Evolutionary conservation across 148 eudicot species (phyloP).

Genomic region (Fagopyrum esculentum): DNA sequence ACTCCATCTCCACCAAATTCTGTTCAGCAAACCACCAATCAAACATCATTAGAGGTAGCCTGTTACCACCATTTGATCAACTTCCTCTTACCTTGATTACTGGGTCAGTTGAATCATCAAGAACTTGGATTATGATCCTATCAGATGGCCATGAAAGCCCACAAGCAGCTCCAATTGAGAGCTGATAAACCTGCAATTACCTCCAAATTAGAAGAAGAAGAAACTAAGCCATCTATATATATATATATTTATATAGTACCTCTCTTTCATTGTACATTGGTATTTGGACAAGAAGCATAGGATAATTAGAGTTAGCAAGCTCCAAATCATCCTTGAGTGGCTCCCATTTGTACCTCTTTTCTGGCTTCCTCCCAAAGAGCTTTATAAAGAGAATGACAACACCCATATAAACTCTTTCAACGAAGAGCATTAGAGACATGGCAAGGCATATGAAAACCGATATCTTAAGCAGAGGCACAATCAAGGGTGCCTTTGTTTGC

Average conservation of each 20-base stretch:
- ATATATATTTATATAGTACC: conserved; percentile 17
- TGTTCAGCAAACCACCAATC: background rate
- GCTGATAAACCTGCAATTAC: conserved; percentile 47
- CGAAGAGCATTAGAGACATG: conserved; percentile 54
- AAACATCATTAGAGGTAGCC: no score
- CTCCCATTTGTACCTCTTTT: conserved; percentile 50
- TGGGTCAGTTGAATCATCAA: conserved; percentile 62
- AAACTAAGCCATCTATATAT: background rate
- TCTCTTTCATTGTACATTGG: conserved; percentile 73
- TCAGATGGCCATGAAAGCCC: conserved; percentile 73
- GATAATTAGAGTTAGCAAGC: conserved; percentile 42
- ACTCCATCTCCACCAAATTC: conserved; percentile 48
- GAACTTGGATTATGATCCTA: conserved; percentile 55
- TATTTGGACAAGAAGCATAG: conserved; percentile 62
- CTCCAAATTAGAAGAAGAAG: background rate
- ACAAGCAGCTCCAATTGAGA: conserved; percentile 63
- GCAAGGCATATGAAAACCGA: conserved; percentile 33
- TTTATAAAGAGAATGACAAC: conserved; percentile 34
- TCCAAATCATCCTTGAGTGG: conserved; percentile 37
- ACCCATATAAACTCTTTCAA: conserved; percentile 50
- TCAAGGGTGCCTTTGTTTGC: conserved; percentile 44
- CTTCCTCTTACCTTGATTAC: conserved; percentile 22
- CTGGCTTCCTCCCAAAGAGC: conserved; percentile 46
- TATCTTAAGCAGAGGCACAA: conserved; percentile 39
- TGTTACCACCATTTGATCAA: no score